Base-by-base conservation (phyloP, 2,329 filamentous ascomycete species). In the Alternaria sp. region DNA sequence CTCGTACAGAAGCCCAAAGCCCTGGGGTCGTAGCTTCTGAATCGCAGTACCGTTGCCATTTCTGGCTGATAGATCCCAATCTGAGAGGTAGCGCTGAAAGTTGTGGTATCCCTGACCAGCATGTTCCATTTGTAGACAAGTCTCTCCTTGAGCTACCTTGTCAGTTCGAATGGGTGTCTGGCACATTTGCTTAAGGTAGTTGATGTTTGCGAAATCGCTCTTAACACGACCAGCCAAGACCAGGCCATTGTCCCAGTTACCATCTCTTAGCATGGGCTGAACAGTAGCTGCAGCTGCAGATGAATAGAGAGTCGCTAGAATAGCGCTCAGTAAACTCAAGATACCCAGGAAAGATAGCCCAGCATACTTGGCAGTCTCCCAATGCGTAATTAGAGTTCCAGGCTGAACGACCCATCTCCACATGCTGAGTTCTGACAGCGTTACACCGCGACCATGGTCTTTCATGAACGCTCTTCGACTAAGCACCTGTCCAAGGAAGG, bases 341-440 rank as follows among this genome's bases (percentile, higher is more conserved):
- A 84, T 73, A 0, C 92, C 92, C 1, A 94, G 79, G 0, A 91
- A 66, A 0, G 89, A 90, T 1, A 86, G 65, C 0, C 83, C 89
- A 0, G 89, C 89, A 60, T 90, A 89, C 5, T 85, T 84, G 1
- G 93, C 80, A 4, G 85, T 86, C 63, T 89, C 84, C 77, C 84
- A 90, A 67, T 92, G 88, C 0, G 89, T 91, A 20, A 94, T 81
- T 0, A 91, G 90, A 76, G 38, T 82, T 3, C 46, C 46, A 0
- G 91, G 91, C 75, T 82, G 80, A n/a, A 82, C 78, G 3, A 84
- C 74, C 92, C 91, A 94, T 44, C 85, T 85, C 48, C 91, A 85
- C 90, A 94, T 93, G 16, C 86, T 89, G 81, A 94, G 87, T 71
- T 94, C 91, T 0, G 92, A 89, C 16, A 94, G 84, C 0, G 88